These are phyloP conservation scores for Penicillium dipodomyicola DNA, from an alignment of 495 filamentous ascomycete genomes.

Conservation along the genomic window DNA sequence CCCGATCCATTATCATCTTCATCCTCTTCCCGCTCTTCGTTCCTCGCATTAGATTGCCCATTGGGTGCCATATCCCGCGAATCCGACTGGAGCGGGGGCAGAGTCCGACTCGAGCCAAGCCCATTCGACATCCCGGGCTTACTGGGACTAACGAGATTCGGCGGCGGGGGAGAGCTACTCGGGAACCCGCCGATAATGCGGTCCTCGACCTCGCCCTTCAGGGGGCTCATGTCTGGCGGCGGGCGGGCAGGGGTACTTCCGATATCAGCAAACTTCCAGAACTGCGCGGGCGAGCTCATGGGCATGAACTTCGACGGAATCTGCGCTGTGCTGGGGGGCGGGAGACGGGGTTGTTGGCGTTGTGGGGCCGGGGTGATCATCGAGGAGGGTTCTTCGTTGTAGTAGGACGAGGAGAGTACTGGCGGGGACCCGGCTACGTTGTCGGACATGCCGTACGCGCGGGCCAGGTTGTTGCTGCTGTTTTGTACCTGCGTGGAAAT, in stretches of 20 bases:
- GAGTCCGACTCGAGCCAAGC: constrained; percentile 32
- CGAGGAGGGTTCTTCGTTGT: constrained; percentile 53
- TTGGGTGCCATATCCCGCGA: constrained; percentile 16
- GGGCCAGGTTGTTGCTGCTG: constrained; percentile 51
- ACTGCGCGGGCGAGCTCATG: constrained; percentile 92
- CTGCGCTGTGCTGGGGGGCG: constrained; percentile 84
- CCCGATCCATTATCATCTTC: constrained; percentile 58
- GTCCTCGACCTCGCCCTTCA: constrained; percentile 50
- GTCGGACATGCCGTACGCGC: constrained; percentile 57
- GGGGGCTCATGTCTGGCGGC: constrained; percentile 57
- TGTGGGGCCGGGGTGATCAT: constrained; percentile 85
- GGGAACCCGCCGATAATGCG: constrained; percentile 52
- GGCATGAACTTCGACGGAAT: constrained; percentile 93
- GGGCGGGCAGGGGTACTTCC: constrained; percentile 75
- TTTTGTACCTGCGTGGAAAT: constrained; percentile 34
- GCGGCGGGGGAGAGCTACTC: constrained; percentile 64
- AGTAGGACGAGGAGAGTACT: constrained; percentile 65
- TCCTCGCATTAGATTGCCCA: constrained; percentile 4
- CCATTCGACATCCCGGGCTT: constrained; percentile 45
- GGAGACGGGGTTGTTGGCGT: constrained; percentile 76
- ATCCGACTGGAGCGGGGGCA: constrained; percentile 38
- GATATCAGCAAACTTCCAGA: constrained; percentile 79
- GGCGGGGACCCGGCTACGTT: constrained; percentile 63
- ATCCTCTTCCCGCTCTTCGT: constrained; percentile 37
- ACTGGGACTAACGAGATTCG: constrained; percentile 46